Evolutionary conservation across 768 basidiomycete species (phyloP).

Genomic region (Tricholoma saponaceum): DNA sequence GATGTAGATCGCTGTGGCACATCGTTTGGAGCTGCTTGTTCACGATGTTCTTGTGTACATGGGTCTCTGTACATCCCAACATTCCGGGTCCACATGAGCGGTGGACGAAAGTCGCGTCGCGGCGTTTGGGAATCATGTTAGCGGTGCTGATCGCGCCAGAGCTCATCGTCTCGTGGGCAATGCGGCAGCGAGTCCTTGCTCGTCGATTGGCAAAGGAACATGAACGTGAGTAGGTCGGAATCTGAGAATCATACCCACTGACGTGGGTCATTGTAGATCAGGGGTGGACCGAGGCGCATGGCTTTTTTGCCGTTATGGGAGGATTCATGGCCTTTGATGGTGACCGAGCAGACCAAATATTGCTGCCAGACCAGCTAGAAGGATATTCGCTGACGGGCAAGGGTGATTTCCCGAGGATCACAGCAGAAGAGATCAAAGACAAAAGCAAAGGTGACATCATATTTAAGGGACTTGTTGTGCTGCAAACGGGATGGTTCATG

Average conservation of each 20-base stretch:
- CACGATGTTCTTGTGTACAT: neutral
- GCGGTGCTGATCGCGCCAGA: neutral
- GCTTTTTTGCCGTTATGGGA: neutral
- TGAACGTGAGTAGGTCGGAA: too few species aligned
- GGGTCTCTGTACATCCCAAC: neutral
- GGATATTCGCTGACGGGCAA: neutral
- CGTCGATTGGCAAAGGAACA: too few species aligned
- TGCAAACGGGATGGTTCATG: neutral
- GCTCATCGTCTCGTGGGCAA: neutral
- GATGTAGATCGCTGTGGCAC: neutral
- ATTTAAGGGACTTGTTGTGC: neutral
- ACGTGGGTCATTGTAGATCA: neutral
- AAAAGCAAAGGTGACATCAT: neutral
- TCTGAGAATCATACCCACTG: too few species aligned
- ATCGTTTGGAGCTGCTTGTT: conserved; percentile 1
- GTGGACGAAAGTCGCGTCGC: neutral
- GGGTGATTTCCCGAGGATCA: neutral
- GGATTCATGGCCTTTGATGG: conserved; percentile 1
- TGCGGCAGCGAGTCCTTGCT: neutral
- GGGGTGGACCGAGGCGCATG: neutral
- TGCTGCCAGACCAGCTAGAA: too few species aligned
- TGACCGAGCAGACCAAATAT: neutral
- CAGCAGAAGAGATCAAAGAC: neutral
- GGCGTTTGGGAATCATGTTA: too few species aligned
- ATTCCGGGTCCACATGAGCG: neutral